Evolutionary conservation across 306 rosid species (phyloP).

Genomic region (Rosa rugosa): DNA sequence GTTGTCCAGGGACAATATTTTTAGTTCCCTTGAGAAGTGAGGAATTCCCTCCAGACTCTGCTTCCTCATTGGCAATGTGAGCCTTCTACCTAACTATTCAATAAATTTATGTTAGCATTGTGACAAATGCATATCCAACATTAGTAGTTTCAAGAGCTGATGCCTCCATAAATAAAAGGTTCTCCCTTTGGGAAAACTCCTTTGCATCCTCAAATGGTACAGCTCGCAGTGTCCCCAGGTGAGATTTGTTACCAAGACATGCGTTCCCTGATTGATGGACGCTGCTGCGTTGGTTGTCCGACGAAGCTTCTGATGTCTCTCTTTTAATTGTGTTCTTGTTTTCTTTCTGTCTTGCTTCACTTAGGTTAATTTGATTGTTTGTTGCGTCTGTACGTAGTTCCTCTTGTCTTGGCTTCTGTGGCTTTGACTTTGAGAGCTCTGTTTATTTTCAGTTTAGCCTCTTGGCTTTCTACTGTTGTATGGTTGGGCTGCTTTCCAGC

Average conservation of each 20-base stretch:
- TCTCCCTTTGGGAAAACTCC: conserved; percentile 69
- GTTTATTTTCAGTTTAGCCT: too few relatives aligned
- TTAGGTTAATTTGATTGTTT: too few relatives aligned
- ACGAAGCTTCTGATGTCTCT: too few relatives aligned
- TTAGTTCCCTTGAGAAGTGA: conserved; percentile 66
- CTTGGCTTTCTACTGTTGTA: too few relatives aligned
- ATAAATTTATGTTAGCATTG: conserved; percentile 76
- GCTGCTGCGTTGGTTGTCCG: too few relatives aligned
- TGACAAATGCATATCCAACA: conserved; percentile 74
- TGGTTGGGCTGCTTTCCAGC: too few relatives aligned
- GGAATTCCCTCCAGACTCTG: conserved; percentile 53
- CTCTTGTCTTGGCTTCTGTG: too few relatives aligned
- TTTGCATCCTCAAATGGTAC: conserved; percentile 70
- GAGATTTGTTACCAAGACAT: conserved; percentile 73
- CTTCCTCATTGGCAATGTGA: conserved; percentile 51
- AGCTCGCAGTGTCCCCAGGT: conserved; percentile 60
- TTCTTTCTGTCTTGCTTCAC: too few relatives aligned
- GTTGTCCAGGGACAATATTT: conserved; percentile 52
- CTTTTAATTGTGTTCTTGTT: too few relatives aligned
- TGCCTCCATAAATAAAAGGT: conserved; percentile 81
- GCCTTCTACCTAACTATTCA: conserved; percentile 54
- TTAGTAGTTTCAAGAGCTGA: conserved; percentile 85
- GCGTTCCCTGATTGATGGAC: too few relatives aligned
- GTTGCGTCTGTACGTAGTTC: too few relatives aligned
- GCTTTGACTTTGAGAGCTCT: too few relatives aligned